Evolutionary conservation across 208 protist genomes (phyloP), one percentile per base, ranked within the genome.

Genomic region (Trichomonas vaginalis): DNA sequence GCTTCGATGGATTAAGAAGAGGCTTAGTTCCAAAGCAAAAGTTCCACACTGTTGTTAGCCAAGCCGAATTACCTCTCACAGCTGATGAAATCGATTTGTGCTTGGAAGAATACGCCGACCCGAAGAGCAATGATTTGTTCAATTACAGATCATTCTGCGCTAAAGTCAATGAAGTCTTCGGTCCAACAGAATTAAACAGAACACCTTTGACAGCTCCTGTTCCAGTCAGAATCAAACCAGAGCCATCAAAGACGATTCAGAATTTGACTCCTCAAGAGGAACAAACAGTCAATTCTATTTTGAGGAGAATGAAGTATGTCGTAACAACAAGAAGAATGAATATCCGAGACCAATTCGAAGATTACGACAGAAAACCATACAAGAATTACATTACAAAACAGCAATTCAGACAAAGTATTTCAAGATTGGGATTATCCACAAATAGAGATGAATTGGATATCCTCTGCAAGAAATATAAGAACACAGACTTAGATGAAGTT

Each of bases 361-460:
- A 92, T 32, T 92, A 92, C 45, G 86, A 92, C 39, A 48, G 46
- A n/a, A 35, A 92, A 3, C 86, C 86, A 56, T 32, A 45, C 12
- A 92, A 92, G n/a, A 51, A 51, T 32, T 92, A 51, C 17, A 92
- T 92, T n/a, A 92, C 86, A 2, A 92, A 92, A 32, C 86, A 92
- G 46, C 86, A 92, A 32, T 92, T 92, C 32, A 92, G 46, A 32
- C 86, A 92, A 47, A 48, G 40, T 10, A 92, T 92, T 47, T 23
- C 86, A 45, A 92, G 86, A 92, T 47, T 51, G 12, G 86, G 86
- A 39, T 39, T 92, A 15, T 92, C 45, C 15, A 92, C 15, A 21
- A 92, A 92, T 39, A 17, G 15, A 51, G 27, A 35, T 48, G 86
- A 92, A 47, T 32, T 92, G 6, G 86, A 92, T 39, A 3, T 92